phyloP scores from a whole-genome alignment of 371 early-diverging fungal genomes.

The Lichtheimia corymbifera region DNA sequence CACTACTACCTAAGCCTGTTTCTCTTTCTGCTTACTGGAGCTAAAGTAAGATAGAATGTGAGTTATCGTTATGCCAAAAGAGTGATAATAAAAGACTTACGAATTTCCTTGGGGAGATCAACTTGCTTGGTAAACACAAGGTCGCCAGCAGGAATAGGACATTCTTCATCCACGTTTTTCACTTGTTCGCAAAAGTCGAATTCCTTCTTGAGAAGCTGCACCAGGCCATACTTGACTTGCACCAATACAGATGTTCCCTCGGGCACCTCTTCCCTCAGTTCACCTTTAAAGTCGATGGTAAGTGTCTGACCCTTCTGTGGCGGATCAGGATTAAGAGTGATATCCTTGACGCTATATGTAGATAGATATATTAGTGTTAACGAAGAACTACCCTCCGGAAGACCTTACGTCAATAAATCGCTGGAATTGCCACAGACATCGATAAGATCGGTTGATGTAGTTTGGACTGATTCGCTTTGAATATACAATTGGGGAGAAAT shows the following conservation, averaged over 20 bases:
- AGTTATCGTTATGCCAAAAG: background rate
- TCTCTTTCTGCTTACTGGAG: conserved; percentile 13
- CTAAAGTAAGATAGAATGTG: conserved; percentile 8
- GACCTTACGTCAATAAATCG: conserved; percentile 18
- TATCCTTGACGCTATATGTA: conserved; percentile 37
- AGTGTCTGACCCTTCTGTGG: conserved; percentile 47
- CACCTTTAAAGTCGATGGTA: conserved; percentile 54
- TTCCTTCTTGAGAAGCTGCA: conserved; percentile 35
- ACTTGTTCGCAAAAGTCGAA: conserved; percentile 58
- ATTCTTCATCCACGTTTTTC: conserved; percentile 50
- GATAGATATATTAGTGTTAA: background rate
- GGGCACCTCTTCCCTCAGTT: conserved; percentile 38
- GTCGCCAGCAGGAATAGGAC: conserved; percentile 56
- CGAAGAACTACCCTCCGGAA: background rate
- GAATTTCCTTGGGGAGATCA: conserved; percentile 57
- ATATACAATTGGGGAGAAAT: background rate
- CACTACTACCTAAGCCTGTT: background rate
- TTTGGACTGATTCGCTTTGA: conserved; percentile 9
- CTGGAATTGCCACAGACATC: conserved; percentile 3
- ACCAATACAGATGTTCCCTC: conserved; percentile 53
- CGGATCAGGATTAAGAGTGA: conserved; percentile 57
- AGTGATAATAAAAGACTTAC: conserved; percentile 26
- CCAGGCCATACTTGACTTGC: conserved; percentile 51
- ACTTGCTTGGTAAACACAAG: conserved; percentile 43
- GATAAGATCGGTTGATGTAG: conserved; percentile 7